These are phyloP conservation scores for Calocybe indica DNA, from an alignment of 768 basidiomycete species.

Conservation along the genomic window DNA sequence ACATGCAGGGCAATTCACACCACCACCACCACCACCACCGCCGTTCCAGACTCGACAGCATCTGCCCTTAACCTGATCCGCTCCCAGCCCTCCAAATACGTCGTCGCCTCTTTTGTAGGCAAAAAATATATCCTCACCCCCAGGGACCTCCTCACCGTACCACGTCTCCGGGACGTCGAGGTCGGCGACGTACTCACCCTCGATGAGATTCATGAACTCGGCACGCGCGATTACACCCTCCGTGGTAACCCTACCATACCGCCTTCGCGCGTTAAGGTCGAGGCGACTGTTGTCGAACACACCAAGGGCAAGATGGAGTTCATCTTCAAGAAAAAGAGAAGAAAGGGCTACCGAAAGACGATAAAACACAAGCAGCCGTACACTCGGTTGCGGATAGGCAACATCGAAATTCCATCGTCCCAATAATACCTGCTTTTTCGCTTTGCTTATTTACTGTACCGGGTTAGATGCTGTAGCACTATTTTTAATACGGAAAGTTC, in stretches of 20 bases:
- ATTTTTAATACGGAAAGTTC: slow-evolving; percentile 2
- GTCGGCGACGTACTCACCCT: slow-evolving; percentile 84
- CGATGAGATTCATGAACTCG: slow-evolving; percentile 87
- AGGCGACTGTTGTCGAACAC: slow-evolving; percentile 94
- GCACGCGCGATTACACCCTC: slow-evolving; percentile 91
- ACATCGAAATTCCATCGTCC: slow-evolving; percentile 48
- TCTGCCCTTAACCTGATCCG: slow-evolving; percentile 76
- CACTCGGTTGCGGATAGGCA: slow-evolving; percentile 89
- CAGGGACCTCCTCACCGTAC: slow-evolving; percentile 89
- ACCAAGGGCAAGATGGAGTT: slow-evolving; percentile 91
- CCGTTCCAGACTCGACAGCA: slow-evolving; percentile 33
- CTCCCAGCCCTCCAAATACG: slow-evolving; percentile 89
- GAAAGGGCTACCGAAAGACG: slow-evolving; percentile 96
- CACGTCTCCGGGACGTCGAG: slow-evolving; percentile 76
- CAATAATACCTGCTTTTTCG: slow-evolving; percentile 8
- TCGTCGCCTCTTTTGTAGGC: slow-evolving; percentile 84
- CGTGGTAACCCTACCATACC: slow-evolving; percentile 74
- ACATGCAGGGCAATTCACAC: slow-evolving; percentile 16
- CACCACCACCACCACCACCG: slow-evolving; percentile 17
- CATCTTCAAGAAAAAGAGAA: slow-evolving; percentile 94
- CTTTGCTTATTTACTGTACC: slow-evolving; percentile 1
- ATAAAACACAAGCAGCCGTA: slow-evolving; percentile 92
- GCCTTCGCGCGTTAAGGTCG: slow-evolving; percentile 58
- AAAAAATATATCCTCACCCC: slow-evolving; percentile 87
- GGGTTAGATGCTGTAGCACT: neutral